These are phyloP conservation scores for Penicillium sp. DNA, from an alignment of 2,329 filamentous ascomycete species.

Conservation along the genomic window DNA sequence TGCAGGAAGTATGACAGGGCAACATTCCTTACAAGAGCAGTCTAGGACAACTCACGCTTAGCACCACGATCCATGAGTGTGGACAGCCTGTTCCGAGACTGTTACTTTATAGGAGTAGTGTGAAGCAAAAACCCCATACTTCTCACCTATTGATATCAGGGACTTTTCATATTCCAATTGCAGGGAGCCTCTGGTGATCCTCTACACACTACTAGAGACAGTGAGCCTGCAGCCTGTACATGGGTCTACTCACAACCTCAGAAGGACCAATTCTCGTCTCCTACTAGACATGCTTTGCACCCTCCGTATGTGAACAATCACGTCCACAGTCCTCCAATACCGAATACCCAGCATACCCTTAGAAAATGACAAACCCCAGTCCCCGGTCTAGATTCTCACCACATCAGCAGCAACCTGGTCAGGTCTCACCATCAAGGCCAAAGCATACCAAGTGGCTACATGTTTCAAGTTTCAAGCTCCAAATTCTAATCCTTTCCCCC, in stretches of 20 bases:
- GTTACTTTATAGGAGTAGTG: not conserved
- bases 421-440: not conserved
- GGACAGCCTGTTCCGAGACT: not conserved
- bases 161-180: not conserved
- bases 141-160: not conserved
- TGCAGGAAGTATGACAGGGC: not conserved
- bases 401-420: not conserved
- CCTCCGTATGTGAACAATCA: not conserved
- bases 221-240: not conserved
- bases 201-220: not conserved
- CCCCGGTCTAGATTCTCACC: slow-evolving; percentile 9
- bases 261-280: not conserved
- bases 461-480: slow-evolving; percentile 5
- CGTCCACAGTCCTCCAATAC: not conserved
- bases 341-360: not conserved
- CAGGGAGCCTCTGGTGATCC: no score
- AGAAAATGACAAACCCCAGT: not conserved
- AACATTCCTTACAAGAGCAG: not conserved
- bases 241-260: not conserved
- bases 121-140: not conserved
- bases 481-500: not conserved
- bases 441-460: not conserved
- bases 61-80: not conserved
- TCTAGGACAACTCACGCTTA: not conserved
- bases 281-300: not conserved